Evolutionary conservation across 1,284 basidiomycete genomes (phyloP), one percentile per base, ranked within the genome.

Genomic region (Takashimella koratensis): DNA sequence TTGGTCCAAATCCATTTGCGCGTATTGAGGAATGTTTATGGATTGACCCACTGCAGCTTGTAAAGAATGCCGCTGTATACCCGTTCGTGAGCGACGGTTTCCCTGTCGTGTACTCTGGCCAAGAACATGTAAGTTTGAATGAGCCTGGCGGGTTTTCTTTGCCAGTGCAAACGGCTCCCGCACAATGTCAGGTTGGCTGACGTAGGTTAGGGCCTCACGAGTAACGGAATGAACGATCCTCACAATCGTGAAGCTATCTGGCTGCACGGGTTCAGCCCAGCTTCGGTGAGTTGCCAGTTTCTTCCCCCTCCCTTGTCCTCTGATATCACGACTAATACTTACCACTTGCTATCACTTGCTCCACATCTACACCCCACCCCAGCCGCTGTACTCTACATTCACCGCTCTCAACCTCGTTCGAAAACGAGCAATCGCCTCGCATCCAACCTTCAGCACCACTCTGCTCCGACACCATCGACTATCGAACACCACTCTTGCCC

Each of bases 381-480:
- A 63, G 56, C 76, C 80, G 0, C 76, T 83, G 53, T 82, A 85
- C 44, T 63, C 68, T 26, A 79, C 82, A 60, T 78, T 85, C 53
- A 79, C 72, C 45, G 71, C 79, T 2, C 76, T 88, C 42, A 89
- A 87, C 63, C 76, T 74, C 5, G 84, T 82, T 3, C 79, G 87
- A 41, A 83, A 83, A 59, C 76, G 76, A 2, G 85, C 84, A 78
- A 56, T 65, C 63, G 26, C 72, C 71, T 46, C 80, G 74, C 66
- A 70, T 55, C 64, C 73, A 36, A 73, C 76, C 40, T 88, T 83
- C 71, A 74, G 83, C 58, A 79, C 78, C n/a, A 83, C 81, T 19
- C 63, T 86, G 79, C 77, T 82, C 52, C 76, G 56, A 64, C 77
- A 68, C 45, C 73, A 60, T 68, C 78, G 60, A 53, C 73, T 44